Evolutionary conservation across 1,139 yeast species (phyloP).

Genomic region (Candida sp.): DNA sequence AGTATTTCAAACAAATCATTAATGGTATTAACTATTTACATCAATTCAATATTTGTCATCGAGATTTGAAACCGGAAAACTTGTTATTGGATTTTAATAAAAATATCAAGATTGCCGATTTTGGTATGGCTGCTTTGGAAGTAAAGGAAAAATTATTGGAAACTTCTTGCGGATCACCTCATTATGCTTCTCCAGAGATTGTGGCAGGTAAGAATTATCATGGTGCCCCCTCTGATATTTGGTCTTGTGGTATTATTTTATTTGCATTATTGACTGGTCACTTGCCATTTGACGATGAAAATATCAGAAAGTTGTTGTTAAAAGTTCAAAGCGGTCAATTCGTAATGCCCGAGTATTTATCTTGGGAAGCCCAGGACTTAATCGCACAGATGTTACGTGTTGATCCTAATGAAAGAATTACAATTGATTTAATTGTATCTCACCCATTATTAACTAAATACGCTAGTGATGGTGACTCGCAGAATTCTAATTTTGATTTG

Average conservation of each 20-base stretch:
- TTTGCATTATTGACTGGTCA: constrained; percentile 94
- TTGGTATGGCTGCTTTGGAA: constrained; percentile 99
- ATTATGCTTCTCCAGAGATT: constrained; percentile 97
- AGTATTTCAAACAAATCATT: constrained; percentile 88
- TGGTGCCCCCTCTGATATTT: constrained; percentile 96
- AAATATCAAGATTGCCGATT: constrained; percentile 97
- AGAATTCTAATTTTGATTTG: constrained; percentile 11
- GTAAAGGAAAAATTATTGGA: constrained; percentile 80
- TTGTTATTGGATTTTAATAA: constrained; percentile 79
- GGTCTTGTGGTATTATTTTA: constrained; percentile 97
- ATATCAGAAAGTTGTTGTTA: constrained; percentile 76
- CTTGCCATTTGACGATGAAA: constrained; percentile 95
- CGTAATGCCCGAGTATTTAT: constrained; percentile 76
- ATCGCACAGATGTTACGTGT: constrained; percentile 80
- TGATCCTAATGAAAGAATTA: constrained; percentile 74
- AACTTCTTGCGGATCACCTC: constrained; percentile 98
- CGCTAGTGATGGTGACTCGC: constrained; percentile 12
- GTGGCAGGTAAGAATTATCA: constrained; percentile 93
- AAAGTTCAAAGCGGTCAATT: constrained; percentile 92
- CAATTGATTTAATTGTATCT: constrained; percentile 64
- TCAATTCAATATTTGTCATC: constrained; percentile 89
- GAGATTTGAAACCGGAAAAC: constrained; percentile 96
- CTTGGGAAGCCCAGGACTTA: constrained; percentile 82
- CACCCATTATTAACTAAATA: constrained; percentile 85
- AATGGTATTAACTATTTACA: constrained; percentile 93